Evolutionary conservation across 208 protist genomes (phyloP).

Genomic region (Trypanosoma brucei): DNA sequence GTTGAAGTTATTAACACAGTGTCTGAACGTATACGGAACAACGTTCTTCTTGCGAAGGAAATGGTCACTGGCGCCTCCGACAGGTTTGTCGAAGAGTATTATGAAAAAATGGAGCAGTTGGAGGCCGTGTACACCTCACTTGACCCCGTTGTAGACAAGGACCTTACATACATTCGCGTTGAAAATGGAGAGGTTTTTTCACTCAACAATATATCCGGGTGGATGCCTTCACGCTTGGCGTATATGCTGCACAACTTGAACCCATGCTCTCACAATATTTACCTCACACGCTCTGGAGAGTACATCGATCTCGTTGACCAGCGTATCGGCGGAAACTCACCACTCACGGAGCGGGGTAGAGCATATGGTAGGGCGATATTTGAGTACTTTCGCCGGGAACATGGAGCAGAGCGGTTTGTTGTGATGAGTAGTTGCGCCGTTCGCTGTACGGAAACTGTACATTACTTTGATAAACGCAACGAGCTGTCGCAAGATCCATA

Average conservation of each 20-base stretch:
- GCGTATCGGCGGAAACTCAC: constrained; percentile 82
- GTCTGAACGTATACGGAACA: constrained; percentile 35
- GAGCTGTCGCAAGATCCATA: constrained; percentile 18
- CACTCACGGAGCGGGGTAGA: constrained; percentile 59
- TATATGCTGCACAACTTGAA: constrained; percentile 89
- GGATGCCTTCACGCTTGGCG: constrained; percentile 78
- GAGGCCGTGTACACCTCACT: constrained; percentile 76
- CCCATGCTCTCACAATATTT: constrained; percentile 62
- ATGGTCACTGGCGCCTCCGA: constrained; percentile 43
- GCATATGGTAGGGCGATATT: constrained; percentile 73
- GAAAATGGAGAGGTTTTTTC: constrained; percentile 66
- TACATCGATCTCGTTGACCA: constrained; percentile 74
- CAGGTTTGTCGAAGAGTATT: constrained; percentile 81
- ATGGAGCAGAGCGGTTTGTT: constrained; percentile 30
- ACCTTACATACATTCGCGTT: constrained; percentile 83
- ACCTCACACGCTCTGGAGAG: constrained; percentile 81
- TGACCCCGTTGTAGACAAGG: constrained; percentile 52
- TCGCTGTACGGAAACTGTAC: constrained; percentile 77
- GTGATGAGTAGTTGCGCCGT: constrained; percentile 86
- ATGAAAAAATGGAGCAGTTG: constrained; percentile 50
- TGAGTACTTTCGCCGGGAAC: constrained; percentile 61
- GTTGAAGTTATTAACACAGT: constrained; percentile 77
- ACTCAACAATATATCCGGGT: constrained; percentile 84
- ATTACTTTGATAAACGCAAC: constrained; percentile 65
- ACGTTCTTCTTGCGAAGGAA: constrained; percentile 62